Evolutionary conservation across 139 green algal genomes (phyloP), one percentile per base, ranked within the genome.

Genomic region (Coelastrella sp.): DNA sequence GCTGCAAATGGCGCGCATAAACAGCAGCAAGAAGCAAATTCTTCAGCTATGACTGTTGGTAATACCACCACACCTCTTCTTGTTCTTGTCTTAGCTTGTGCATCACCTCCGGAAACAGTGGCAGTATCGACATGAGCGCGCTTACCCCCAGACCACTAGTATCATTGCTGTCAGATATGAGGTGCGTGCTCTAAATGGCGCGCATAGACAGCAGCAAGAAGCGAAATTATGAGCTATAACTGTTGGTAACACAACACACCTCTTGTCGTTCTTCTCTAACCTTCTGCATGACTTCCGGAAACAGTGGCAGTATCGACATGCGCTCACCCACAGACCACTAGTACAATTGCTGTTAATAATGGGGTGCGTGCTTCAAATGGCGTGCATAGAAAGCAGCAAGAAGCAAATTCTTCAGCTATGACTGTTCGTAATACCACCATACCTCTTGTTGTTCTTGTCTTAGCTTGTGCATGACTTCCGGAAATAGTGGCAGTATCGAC

Each of bases 401-500:
- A 47, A 1, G 32, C 32, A 47, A 47, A 47, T 2, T 47, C 32
- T 2, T 47, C 0, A 47, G 32, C 32, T 47, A 47, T 47, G 1
- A 47, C 32, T 47, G 32, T 47, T 47, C 0, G 32, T 47, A 73
- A 58, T 54, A 16, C 60, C 3, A 6, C 10, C 60, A 11, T 58
- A 88, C 83, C 83, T 88, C 7, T 32, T 80, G 83, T 61, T 88
- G 83, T 61, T 88, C 83, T 68, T 88, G 19, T 13, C 83, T n/a
- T 54, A 88, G 68, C 68, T 23, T 80, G 13, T 71, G 58, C 54
- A 88, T 73, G 5, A 88, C 83, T 3, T 23, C 54, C 5, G 83
- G 83, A 54, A 88, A 80, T 47, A 73, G 68, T 16, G 83, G 83
- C 83, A 88, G 68, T 20, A 88, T n/a, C 22, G 68, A 73, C 83